Base-by-base conservation (phyloP, 306 rosid genomes). In the Trifolium subterraneum region DNA sequence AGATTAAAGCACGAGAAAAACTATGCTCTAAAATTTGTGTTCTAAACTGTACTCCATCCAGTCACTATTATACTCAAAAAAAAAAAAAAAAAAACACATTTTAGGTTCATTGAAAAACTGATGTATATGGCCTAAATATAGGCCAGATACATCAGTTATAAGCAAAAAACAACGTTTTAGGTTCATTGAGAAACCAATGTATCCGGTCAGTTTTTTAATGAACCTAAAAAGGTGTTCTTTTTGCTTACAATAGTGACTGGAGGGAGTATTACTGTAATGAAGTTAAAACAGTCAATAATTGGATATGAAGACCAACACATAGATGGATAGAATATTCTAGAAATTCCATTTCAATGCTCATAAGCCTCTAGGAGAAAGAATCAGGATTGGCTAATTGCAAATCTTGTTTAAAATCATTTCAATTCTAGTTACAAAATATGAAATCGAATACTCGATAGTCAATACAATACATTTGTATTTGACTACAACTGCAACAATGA, bases 1-100 rank as follows among this genome's bases (percentile, higher is more conserved):
- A 64, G 16, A 70, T 51, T 13, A 68, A 75, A 54, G 18, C 64
- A 45, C 33, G 44, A 52, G 52, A 60, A 64, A 44, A 29, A 51
- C 22, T 19, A 56, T 8, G 25, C 38, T 48, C 18, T 22, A 2
- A 41, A 55, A 58, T 27, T 15, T 7, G 50, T 33, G 42, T 15
- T 56, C 31, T 27, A 27, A 25, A 25, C 29, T 25, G 3, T 25
- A 25, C 29, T 25, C 29, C 29, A 3, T 54, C 78, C n/a, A n/a
- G n/a, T n/a, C n/a, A n/a, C n/a, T n/a, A n/a, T n/a, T n/a, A n/a
- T n/a, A n/a, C n/a, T n/a, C n/a, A n/a, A n/a, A n/a, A n/a, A n/a
- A n/a, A n/a, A n/a, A n/a, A n/a, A n/a, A n/a, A n/a, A n/a, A n/a
- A n/a, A n/a, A n/a, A n/a, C n/a, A n/a, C n/a, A n/a, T n/a, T n/a